A percentile compares a stretch with the other conserved stretches of the same genome.
Conservation (phyloP, 441 rosid species). For the Breynia disticha region DNA sequence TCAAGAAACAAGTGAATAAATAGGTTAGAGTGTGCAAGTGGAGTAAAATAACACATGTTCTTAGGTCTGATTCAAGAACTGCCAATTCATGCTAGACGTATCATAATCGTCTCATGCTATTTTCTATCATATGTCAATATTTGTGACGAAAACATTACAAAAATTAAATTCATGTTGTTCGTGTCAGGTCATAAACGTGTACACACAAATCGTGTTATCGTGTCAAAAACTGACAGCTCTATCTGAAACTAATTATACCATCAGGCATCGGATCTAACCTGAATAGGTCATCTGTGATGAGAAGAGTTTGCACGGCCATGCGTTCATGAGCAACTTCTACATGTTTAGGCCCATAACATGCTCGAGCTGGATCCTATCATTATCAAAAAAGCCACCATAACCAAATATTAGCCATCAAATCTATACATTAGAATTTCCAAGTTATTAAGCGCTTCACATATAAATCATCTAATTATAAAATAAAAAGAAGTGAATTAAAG, state of each 20-base stretch:
- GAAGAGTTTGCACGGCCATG: constrained; percentile 91
- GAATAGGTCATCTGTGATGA: constrained; percentile 90
- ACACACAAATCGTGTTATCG: no score
- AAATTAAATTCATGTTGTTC: no score
- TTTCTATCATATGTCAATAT: no score
- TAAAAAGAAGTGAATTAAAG: constrained; percentile 7
- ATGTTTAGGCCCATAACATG: constrained; percentile 96
- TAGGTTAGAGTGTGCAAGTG: no score
- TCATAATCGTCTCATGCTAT: no score
- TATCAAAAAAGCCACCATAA: not conserved
- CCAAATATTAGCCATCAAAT: not conserved
- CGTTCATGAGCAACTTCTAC: constrained; percentile 95
- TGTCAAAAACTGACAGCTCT: no score
- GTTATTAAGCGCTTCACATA: not conserved
- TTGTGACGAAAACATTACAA: no score
- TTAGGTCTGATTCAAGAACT: no score
- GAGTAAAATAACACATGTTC: not conserved
- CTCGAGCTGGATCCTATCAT: constrained; percentile 60
- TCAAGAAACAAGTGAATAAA: no score
- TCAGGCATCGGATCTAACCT: constrained; percentile 30
- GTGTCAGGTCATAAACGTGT: no score
- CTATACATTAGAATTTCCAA: not conserved
- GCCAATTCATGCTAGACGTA: no score
- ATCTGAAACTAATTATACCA: not conserved
- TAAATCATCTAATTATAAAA: not conserved